phyloP scores from a whole-genome alignment of 345 rosid species.

The Aegle marmelos region DNA sequence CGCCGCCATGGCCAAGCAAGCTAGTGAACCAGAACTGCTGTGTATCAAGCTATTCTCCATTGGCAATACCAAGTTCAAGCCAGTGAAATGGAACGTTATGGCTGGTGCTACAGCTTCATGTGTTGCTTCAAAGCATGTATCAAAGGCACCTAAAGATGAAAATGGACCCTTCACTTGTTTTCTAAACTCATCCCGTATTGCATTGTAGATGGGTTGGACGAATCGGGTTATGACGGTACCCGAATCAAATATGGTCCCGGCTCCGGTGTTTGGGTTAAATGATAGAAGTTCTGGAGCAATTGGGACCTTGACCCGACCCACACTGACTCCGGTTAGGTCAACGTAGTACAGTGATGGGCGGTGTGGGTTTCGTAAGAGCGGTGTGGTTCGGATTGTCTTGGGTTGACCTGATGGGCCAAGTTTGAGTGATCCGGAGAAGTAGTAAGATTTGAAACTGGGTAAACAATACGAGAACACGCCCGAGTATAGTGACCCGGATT shows the following conservation, averaged over 20 bases:
- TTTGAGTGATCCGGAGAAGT: conserved; percentile 82
- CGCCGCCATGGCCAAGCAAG: conserved; percentile 83
- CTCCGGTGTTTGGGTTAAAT: conserved; percentile 64
- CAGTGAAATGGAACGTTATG: conserved; percentile 56
- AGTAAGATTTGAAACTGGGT: conserved; percentile 78
- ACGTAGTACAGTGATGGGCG: conserved; percentile 87
- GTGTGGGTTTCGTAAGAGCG: conserved; percentile 63
- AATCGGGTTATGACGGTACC: conserved; percentile 92
- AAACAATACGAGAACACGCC: conserved; percentile 79
- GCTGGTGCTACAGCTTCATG: conserved; percentile 43
- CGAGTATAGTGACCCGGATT: conserved; percentile 58
- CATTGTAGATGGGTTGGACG: conserved; percentile 49
- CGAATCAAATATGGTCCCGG: conserved; percentile 82
- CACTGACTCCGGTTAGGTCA: conserved; percentile 75
- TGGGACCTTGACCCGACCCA: conserved; percentile 53
- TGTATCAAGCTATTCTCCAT: conserved; percentile 83
- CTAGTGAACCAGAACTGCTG: conserved; percentile 65
- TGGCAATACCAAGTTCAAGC: conserved; percentile 59
- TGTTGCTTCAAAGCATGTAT: conserved; percentile 65
- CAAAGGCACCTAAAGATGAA: conserved; percentile 76
- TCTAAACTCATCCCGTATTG: conserved; percentile 69
- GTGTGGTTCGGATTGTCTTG: conserved; percentile 52
- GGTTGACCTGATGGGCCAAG: conserved; percentile 76
- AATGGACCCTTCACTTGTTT: conserved; percentile 68
- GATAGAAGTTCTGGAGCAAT: conserved; percentile 35